Conservation (phyloP, 2,329 filamentous ascomycete species). For the Stemphylium vesicarium region DNA sequence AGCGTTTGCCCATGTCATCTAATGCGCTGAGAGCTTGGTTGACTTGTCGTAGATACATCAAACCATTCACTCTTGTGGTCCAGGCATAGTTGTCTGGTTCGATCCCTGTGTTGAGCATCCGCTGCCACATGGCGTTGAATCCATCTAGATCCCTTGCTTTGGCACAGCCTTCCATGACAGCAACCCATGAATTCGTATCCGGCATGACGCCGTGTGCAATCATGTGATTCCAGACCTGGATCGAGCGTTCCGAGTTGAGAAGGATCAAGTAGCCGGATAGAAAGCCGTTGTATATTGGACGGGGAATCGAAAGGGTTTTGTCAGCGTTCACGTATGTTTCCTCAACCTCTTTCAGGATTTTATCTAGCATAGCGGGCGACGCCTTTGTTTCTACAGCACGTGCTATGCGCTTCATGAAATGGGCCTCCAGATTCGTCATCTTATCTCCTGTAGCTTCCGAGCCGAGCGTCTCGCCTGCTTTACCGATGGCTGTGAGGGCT, state of each 20-base stretch:
- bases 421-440: constrained; percentile 27
- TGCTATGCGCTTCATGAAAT: constrained; percentile 35
- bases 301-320: constrained; percentile 30
- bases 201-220: constrained; percentile 62
- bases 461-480: constrained; percentile 1
- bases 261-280: constrained; percentile 57
- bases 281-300: constrained; percentile 53
- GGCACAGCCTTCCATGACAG: constrained; percentile 75
- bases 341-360: constrained; percentile 32
- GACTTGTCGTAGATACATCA: constrained; percentile 63
- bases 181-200: constrained; percentile 70
- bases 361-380: constrained; percentile 24
- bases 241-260: constrained; percentile 51
- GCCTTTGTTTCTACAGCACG: constrained; percentile 27
- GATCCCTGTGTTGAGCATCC: constrained; percentile 63
- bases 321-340: constrained; percentile 22
- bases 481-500: constrained; percentile 26
- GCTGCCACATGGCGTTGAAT: constrained; percentile 71
- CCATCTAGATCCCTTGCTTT: constrained; percentile 64
- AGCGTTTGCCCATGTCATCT: constrained; percentile 68
- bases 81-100: constrained; percentile 70
- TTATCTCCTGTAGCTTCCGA: constrained; percentile 9
- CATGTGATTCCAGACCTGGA: constrained; percentile 66
- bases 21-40: constrained; percentile 68
- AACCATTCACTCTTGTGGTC: constrained; percentile 71